Evolutionary conservation across 2,329 filamentous ascomycete genomes (phyloP), one percentile per base, ranked within the genome.

Genomic region (Akanthomyces lecanii): DNA sequence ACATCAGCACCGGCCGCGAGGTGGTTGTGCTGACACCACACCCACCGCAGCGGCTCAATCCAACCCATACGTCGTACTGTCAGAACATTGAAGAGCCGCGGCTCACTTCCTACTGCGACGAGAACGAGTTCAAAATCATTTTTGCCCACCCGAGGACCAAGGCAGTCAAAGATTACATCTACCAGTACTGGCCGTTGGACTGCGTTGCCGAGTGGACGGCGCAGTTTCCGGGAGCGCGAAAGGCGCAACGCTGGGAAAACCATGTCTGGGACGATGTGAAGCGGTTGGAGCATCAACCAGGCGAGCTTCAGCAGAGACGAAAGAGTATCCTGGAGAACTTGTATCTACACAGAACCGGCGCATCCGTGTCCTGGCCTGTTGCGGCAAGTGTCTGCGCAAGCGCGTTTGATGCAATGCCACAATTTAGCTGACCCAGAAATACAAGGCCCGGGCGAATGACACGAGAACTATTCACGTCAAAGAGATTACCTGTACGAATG

Each of bases 1-100:
- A 25, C 36, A 14, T 18, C 3, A 55, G 52, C 36, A 42, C 8
- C 28, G 36, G 52, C 36, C 3, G 2, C 36, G 52, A 55, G 11
- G 52, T 55, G 10, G 52, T 55, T 40, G 52, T 55, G 52, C 36
- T 55, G 21, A 42, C 52, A 21, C 36, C 28, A n/a, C 52, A 55
- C 16, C 52, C 52, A 3, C 36, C 52, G 28, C 33, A 55, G 33
- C 51, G 51, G n/a, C 12, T 54, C 14, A 54, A 54, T 21, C 51
- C 51, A n/a, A 25, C 25, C 21, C 3, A 25, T 11, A 21, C 18
- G 12, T 55, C 52, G 52, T 55, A 55, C 5, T 42, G 42, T 16
- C 52, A 42, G n/a, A 55, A 55, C 21, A 54, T 54, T 14, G 36
- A 55, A 14, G 36, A 55, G 21, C 52, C 52, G 5, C 42, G 52